Conservation (phyloP, 345 rosid genomes). For the Geranium brycei region DNA sequence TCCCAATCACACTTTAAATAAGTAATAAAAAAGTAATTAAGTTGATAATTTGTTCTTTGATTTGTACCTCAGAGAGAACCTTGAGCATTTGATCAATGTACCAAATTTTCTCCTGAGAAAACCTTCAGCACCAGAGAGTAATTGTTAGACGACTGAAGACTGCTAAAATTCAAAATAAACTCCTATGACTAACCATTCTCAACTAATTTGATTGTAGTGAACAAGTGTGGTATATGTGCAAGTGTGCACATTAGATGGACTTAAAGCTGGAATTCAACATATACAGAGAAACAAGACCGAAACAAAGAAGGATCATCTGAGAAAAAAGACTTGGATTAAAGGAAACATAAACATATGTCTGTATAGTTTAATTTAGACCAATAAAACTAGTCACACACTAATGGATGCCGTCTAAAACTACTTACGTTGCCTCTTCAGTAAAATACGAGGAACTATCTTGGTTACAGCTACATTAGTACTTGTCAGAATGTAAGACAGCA, state of each 20-base stretch:
- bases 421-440: not conserved
- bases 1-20: not conserved
- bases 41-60: slow-evolving; percentile 3
- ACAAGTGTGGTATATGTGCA: not conserved
- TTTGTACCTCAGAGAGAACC: slow-evolving; percentile 87
- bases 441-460: not conserved
- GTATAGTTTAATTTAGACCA: not conserved
- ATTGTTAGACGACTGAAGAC: too few species aligned
- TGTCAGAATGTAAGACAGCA: not conserved
- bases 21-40: too few species aligned
- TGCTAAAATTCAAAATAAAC: not conserved
- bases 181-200: not conserved
- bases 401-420: not conserved
- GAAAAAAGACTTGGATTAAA: not conserved
- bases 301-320: not conserved
- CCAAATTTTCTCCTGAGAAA: slow-evolving; percentile 93
- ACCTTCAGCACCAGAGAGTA: slow-evolving; percentile 37
- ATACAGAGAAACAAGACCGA: not conserved
- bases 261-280: not conserved
- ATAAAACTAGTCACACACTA: not conserved
- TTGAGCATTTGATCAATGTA: slow-evolving; percentile 98
- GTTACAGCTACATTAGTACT: not conserved
- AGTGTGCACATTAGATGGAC: not conserved
- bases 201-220: not conserved
- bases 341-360: not conserved